A percentile compares a stretch with the other conserved stretches of the same genome.
These are phyloP conservation scores for Vanrija sp. DNA, from an alignment of 1,284 basidiomycete genomes.

Conservation along the genomic window DNA sequence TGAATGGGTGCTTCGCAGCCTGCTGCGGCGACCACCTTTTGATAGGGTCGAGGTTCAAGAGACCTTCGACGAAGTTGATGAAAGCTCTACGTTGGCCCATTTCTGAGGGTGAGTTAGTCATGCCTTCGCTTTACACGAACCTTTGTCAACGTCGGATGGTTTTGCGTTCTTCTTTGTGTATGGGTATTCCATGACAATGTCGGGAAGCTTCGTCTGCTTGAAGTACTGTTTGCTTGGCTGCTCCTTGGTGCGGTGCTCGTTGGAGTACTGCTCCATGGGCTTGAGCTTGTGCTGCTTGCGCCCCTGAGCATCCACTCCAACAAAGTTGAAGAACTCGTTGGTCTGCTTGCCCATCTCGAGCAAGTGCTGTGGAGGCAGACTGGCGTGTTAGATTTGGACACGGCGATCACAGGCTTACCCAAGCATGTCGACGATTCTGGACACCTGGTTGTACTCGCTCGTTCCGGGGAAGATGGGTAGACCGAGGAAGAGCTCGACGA, in stretches of 20 bases:
- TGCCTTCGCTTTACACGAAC: conserved; percentile 49
- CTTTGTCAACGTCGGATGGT: conserved; percentile 86
- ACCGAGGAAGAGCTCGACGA: conserved; percentile 95
- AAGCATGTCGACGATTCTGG: conserved; percentile 94
- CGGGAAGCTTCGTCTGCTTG: conserved; percentile 86
- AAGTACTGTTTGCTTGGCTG: conserved; percentile 99
- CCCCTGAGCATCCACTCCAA: conserved; percentile 70
- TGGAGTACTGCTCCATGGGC: conserved; percentile 87
- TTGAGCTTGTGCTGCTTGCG: conserved; percentile 89
- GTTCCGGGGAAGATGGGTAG: conserved; percentile 96
- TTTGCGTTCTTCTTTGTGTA: conserved; percentile 75
- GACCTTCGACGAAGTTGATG: conserved; percentile 94
- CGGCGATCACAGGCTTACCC: conserved; percentile 61
- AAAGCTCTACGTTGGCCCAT: conserved; percentile 90
- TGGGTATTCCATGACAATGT: conserved; percentile 93
- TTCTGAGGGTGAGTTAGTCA: conserved; percentile 55
- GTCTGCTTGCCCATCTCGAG: conserved; percentile 95
- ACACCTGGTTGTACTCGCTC: conserved; percentile 98
- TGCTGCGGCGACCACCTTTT: conserved; percentile 97
- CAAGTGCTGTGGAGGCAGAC: conserved; percentile 82
- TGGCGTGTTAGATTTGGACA: conserved; percentile 48
- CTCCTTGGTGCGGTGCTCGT: conserved; percentile 90
- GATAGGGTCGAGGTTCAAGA: conserved; percentile 90
- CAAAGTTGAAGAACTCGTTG: conserved; percentile 82
- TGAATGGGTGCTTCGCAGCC: conserved; percentile 92